Conservation (phyloP, 108 stramenopile species). For the Craspedostauros australis region DNA sequence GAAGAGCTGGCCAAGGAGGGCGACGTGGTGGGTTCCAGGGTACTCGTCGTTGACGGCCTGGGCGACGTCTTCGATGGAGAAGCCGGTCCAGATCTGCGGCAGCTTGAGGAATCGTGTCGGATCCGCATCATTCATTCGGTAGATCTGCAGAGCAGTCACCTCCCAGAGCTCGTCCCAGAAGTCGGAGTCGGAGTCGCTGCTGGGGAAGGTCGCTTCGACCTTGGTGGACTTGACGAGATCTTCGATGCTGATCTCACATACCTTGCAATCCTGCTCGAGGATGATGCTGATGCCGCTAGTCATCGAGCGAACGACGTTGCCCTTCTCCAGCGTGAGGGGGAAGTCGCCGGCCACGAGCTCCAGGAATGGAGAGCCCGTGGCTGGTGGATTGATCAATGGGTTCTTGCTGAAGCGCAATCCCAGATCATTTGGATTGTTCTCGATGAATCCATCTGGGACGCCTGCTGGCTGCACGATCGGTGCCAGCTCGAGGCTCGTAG, state of each 20-base stretch:
- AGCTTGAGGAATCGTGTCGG: neutral
- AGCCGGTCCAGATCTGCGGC: conserved; percentile 19
- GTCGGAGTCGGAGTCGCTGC: neutral
- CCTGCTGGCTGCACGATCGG: no score
- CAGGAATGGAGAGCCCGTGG: neutral
- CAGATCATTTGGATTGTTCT: neutral
- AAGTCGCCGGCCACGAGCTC: neutral
- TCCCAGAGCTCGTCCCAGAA: conserved; percentile 17
- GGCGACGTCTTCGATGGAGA: conserved; percentile 9
- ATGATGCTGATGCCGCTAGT: neutral
- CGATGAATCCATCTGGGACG: neutral
- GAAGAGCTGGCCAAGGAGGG: neutral
- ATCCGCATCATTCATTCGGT: neutral
- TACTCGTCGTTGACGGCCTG: conserved; percentile 25
- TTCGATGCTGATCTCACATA: neutral
- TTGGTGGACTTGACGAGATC: neutral
- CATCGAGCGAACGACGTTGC: neutral
- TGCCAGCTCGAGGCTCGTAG: no score
- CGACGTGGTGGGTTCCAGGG: conserved; percentile 10
- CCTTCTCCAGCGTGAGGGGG: neutral
- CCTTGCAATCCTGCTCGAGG: neutral
- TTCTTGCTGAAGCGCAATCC: no score
- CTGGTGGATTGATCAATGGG: neutral
- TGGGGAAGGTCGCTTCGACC: neutral
- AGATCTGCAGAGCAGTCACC: conserved; percentile 5